These are phyloP conservation scores for Eremochloa ophiuroides DNA, from an alignment of 176 grass and related monocot species.

Conservation along the genomic window DNA sequence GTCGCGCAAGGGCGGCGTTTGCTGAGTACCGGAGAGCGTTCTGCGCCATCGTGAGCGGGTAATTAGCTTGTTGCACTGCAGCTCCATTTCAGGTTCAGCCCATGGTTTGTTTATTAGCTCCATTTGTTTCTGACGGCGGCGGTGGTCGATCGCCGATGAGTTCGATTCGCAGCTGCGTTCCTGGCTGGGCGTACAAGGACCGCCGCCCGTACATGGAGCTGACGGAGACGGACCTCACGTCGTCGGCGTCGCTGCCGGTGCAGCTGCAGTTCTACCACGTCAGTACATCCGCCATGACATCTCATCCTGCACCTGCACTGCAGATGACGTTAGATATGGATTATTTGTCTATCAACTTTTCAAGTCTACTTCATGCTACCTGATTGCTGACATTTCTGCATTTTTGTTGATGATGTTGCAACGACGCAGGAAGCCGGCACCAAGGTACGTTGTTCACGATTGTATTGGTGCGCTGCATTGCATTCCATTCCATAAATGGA, in stretches of 20 bases:
- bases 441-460: conserved; percentile 54
- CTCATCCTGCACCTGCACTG: neutral
- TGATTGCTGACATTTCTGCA: conserved; percentile 21
- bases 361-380: neutral
- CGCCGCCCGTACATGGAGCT: conserved; percentile 51
- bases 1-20: conserved; percentile 28
- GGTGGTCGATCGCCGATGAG: neutral
- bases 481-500: conserved; percentile 14
- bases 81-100: neutral
- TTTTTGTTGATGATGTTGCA: conserved; percentile 8
- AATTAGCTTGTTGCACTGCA: conserved; percentile 12
- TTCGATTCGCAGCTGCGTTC: conserved; percentile 41
- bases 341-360: too few relatives aligned
- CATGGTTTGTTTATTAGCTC: neutral
- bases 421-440: conserved; percentile 77
- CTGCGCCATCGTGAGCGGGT: conserved; percentile 50
- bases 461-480: neutral
- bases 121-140: neutral
- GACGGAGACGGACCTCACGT: conserved; percentile 33
- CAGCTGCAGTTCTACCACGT: conserved; percentile 87
- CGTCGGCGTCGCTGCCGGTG: conserved; percentile 44
- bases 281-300: neutral
- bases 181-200: conserved; percentile 70
- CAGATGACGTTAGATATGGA: too few relatives aligned
- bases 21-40: conserved; percentile 43